Percentiles rank a stretch among this genome's conserved stretches.
Conservation (phyloP, 305 asterid species). For the Solanum aculeatissimum region DNA sequence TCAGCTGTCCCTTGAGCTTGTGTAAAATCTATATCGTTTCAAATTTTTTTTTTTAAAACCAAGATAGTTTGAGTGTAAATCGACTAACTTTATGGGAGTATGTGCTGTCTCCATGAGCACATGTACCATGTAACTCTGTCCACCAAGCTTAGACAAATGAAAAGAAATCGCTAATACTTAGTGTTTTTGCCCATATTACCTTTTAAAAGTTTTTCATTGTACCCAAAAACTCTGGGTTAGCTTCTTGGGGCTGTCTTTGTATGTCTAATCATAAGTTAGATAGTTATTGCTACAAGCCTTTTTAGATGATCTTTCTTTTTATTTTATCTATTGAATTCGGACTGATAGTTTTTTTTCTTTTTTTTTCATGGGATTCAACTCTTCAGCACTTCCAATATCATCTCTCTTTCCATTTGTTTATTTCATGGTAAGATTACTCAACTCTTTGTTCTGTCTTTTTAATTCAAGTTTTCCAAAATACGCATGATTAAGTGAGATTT, state of each 20-base stretch:
- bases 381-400: slow-evolving; percentile 73
- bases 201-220: background rate
- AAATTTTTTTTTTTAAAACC: too few relatives aligned
- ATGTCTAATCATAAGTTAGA: background rate
- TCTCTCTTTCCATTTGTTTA: slow-evolving; percentile 93
- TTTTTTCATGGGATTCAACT: background rate
- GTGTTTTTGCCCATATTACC: background rate
- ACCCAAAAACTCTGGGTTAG: background rate
- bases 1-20: background rate
- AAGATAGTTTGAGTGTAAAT: too few relatives aligned
- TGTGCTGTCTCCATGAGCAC: background rate
- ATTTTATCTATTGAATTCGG: background rate
- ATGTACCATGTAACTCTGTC: background rate
- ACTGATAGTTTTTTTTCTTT: background rate
- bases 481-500: background rate
- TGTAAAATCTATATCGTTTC: background rate
- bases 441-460: background rate
- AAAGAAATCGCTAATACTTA: background rate
- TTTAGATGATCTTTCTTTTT: background rate
- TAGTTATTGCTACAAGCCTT: background rate
- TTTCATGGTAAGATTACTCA: slow-evolving; percentile 61
- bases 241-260: background rate
- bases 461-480: background rate
- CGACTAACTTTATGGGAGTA: background rate
- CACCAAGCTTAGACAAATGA: background rate